Evolutionary conservation across 371 early-diverging fungal species (phyloP).

Genomic region (Mortierella sp.): DNA sequence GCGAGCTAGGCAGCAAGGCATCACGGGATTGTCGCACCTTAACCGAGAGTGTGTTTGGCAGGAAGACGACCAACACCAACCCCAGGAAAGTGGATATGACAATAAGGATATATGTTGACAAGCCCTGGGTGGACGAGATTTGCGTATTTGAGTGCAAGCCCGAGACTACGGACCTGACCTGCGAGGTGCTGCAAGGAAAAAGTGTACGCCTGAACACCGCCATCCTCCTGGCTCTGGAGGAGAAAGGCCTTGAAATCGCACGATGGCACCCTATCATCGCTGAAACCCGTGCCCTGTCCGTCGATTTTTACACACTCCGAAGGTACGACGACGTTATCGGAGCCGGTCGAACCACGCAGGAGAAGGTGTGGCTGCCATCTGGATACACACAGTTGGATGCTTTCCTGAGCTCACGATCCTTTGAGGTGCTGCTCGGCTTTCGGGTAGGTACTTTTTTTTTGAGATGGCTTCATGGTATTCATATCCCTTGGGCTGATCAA

Average conservation of each 20-base stretch:
- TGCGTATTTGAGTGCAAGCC: conserved; percentile 22
- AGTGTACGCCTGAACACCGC: conserved; percentile 15
- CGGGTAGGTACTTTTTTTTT: conserved; percentile 8
- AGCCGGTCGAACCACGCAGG: conserved; percentile 1
- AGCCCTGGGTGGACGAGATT: conserved; percentile 18
- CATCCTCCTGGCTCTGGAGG: conserved; percentile 12
- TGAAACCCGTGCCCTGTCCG: background rate
- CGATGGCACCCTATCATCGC: conserved; percentile 11
- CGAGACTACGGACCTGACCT: conserved; percentile 7
- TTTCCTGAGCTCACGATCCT: background rate
- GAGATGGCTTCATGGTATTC: background rate
- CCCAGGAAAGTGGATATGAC: conserved; percentile 23
- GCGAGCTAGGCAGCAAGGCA: conserved; percentile 22
- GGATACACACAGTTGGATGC: background rate
- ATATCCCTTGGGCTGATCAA: too few relatives aligned
- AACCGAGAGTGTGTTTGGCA: conserved; percentile 20
- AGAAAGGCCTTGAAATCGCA: conserved; percentile 15
- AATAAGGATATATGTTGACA: conserved; percentile 18
- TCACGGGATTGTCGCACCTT: conserved; percentile 11
- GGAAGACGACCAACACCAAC: conserved; percentile 9
- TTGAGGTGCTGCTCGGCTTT: background rate
- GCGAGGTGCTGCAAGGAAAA: conserved; percentile 10
- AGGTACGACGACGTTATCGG: conserved; percentile 9
- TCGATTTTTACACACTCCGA: conserved; percentile 13
- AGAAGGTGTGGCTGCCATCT: conserved; percentile 1